phyloP scores from a whole-genome alignment of 352 stramenopile species.

The Phytophthora boehmeriae region DNA sequence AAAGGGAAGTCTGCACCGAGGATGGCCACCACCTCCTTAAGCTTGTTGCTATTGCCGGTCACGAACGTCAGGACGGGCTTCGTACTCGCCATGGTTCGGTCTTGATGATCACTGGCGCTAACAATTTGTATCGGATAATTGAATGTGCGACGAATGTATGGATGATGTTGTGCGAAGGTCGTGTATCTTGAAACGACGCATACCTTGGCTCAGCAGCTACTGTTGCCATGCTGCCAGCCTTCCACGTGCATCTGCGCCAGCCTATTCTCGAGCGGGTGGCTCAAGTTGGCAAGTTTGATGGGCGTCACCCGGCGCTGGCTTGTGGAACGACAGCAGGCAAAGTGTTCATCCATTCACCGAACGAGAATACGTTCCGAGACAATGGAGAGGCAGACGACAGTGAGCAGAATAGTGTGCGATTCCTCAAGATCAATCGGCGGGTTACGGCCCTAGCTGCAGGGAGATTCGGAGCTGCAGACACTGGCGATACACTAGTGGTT shows the following conservation, averaged over 20 bases:
- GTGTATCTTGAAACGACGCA: constrained; percentile 36
- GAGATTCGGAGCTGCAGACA: constrained; percentile 64
- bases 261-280: constrained; percentile 78
- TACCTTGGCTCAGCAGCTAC: background rate
- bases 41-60: constrained; percentile 89
- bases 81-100: constrained; percentile 27
- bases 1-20: constrained; percentile 90
- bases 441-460: constrained; percentile 82
- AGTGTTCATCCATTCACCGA: constrained; percentile 91
- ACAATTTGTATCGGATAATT: background rate
- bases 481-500: constrained; percentile 85
- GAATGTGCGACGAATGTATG: constrained; percentile 26
- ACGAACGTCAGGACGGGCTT: constrained; percentile 81
- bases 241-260: constrained; percentile 85
- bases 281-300: constrained; percentile 84
- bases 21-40: constrained; percentile 83
- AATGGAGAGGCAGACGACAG: constrained; percentile 37
- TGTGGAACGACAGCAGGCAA: constrained; percentile 90
- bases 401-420: constrained; percentile 66
- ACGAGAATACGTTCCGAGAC: constrained; percentile 64
- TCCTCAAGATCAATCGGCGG: constrained; percentile 93
- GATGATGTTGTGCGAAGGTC: constrained; percentile 31
- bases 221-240: constrained; percentile 67
- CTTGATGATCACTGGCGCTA: constrained; percentile 2
- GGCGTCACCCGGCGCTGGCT: constrained; percentile 73